These are phyloP conservation scores for Fusarium fujikuroi DNA, from an alignment of 2,329 filamentous ascomycete species.

Conservation along the genomic window DNA sequence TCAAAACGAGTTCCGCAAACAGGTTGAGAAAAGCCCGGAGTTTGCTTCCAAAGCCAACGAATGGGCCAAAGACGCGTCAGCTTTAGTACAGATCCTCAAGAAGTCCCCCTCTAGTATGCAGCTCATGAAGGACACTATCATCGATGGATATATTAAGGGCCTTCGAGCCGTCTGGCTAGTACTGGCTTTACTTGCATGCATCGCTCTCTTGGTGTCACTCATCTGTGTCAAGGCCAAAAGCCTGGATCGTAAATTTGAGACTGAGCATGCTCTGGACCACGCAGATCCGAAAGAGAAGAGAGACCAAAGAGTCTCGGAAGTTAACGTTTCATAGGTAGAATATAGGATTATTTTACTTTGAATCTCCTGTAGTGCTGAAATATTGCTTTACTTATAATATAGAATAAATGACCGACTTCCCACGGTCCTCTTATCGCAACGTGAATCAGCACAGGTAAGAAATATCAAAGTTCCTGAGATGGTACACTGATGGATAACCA, in stretches of 20 bases:
- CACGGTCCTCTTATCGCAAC: background rate
- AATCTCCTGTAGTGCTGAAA: background rate
- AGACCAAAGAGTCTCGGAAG: background rate
- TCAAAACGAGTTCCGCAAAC: constrained; percentile 69
- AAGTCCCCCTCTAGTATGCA: constrained; percentile 53
- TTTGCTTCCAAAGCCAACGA: constrained; percentile 55
- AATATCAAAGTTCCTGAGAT: background rate
- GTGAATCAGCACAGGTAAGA: background rate
- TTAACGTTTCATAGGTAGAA: constrained; percentile 18
- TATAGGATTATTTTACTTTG: background rate
- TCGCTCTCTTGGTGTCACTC: constrained; percentile 34
- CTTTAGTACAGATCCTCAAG: constrained; percentile 59
- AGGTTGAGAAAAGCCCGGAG: constrained; percentile 59
- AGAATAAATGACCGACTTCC: background rate
- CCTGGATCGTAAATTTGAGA: constrained; percentile 39
- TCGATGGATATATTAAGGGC: constrained; percentile 48
- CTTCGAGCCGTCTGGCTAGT: constrained; percentile 49
- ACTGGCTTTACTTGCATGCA: constrained; percentile 45
- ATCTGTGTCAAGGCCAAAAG: constrained; percentile 32
- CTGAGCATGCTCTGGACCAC: constrained; percentile 30
- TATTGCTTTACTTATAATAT: background rate
- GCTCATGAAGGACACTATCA: constrained; percentile 40
- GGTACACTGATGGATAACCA: background rate
- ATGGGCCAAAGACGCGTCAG: constrained; percentile 68
- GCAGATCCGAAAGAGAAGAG: background rate